Conservation (phyloP, 192 early-diverging fungal species). For the Gaertneriomyces sp. region DNA sequence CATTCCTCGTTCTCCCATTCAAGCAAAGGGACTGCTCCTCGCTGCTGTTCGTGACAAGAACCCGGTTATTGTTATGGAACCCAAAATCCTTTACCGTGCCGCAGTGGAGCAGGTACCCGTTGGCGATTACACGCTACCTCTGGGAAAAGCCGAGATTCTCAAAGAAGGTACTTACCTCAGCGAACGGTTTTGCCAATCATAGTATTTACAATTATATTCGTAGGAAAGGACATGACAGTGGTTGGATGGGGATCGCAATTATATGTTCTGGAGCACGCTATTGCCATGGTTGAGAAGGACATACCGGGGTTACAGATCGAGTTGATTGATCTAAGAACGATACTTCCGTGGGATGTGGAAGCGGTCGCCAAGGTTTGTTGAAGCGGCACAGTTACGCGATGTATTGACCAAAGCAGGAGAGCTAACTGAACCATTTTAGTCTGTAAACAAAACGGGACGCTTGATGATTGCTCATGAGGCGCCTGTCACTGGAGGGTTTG, state of each 20-base stretch:
- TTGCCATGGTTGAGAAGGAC: conserved; percentile 77
- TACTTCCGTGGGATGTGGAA: conserved; percentile 89
- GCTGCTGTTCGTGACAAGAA: conserved; percentile 88
- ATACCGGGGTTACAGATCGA: conserved; percentile 84
- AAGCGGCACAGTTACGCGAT: no score
- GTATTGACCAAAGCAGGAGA: no score
- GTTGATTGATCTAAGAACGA: conserved; percentile 87
- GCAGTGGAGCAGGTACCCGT: conserved; percentile 95
- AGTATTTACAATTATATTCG: not conserved
- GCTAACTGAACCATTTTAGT: conserved; percentile 30
- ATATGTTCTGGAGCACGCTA: conserved; percentile 88
- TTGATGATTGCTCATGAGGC: conserved; percentile 93
- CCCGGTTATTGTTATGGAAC: conserved; percentile 94
- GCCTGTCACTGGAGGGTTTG: conserved; percentile 84
- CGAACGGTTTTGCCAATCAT: not conserved
- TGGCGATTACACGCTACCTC: conserved; percentile 83
- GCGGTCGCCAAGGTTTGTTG: conserved; percentile 65
- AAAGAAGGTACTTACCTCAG: conserved; percentile 44
- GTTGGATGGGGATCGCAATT: conserved; percentile 91
- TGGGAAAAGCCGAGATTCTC: conserved; percentile 89
- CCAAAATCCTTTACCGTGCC: conserved; percentile 92
- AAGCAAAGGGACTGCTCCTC: conserved; percentile 91
- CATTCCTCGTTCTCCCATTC: conserved; percentile 85
- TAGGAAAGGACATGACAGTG: conserved; percentile 83
- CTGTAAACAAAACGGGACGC: conserved; percentile 91